Conservation (phyloP, 108 stramenopile genomes). For the Skeletonema marinoi region DNA sequence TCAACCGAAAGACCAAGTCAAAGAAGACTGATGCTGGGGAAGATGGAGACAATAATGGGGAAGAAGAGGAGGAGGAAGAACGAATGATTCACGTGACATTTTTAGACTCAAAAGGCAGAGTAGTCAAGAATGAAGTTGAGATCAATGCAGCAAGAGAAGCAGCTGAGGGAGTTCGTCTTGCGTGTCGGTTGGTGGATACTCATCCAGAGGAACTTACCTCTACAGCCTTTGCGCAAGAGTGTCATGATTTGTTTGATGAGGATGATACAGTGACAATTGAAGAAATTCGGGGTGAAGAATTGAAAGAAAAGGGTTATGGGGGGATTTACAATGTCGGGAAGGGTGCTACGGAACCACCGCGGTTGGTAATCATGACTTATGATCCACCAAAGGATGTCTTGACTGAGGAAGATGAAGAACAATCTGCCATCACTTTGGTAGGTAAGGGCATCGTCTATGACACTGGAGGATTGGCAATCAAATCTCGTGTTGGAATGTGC, state of each 20-base stretch:
- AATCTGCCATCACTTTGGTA: slow-evolving; percentile 63
- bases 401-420: background rate
- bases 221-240: slow-evolving; percentile 51
- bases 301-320: slow-evolving; percentile 75
- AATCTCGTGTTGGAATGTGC: slow-evolving; percentile 80
- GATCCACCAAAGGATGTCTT: slow-evolving; percentile 30
- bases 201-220: slow-evolving; percentile 58
- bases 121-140: slow-evolving; percentile 21
- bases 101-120: slow-evolving; percentile 30
- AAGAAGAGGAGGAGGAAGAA: slow-evolving; percentile 21
- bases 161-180: slow-evolving; percentile 58
- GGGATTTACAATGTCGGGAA: slow-evolving; percentile 88
- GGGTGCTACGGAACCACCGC: slow-evolving; percentile 74
- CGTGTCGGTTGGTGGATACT: slow-evolving; percentile 61
- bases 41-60: slow-evolving; percentile 9
- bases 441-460: slow-evolving; percentile 91
- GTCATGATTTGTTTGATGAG: slow-evolving; percentile 14
- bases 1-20: slow-evolving; percentile 46
- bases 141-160: slow-evolving; percentile 43
- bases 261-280: slow-evolving; percentile 42
- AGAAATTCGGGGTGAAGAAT: slow-evolving; percentile 80
- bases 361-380: slow-evolving; percentile 75
- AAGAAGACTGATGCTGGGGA: background rate
- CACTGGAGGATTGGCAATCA: slow-evolving; percentile 78
- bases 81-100: slow-evolving; percentile 30